Evolutionary conservation across 495 filamentous ascomycete genomes (phyloP), one percentile per base, ranked within the genome.

Genomic region (Hapsidospora chrysogenum): DNA sequence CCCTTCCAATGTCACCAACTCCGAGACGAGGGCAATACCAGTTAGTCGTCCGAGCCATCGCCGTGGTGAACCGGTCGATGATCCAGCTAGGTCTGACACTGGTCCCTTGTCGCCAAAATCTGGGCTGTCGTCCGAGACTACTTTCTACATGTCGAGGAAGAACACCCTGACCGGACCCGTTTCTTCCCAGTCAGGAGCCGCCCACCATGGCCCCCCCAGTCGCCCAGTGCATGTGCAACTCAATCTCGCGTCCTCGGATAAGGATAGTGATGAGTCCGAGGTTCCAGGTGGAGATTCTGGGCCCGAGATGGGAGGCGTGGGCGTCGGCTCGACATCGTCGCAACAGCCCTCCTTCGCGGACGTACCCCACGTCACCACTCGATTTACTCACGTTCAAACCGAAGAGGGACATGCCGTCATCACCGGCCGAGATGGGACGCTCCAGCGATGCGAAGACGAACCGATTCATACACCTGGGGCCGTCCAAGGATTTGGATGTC

Each of bases 391-490:
- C 52, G 61, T 81, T 16, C 50, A 79, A 29, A 86, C 80, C 0
- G 72, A 83, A 5, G 78, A 70, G 31, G 85, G 85, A 0, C 86
- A 96, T 58, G 79, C 76, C 4, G 71, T 96, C 14, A 76, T 93
- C 32, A 87, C 83, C 4, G 85, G 85, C 9, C 63, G 80, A 35
- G 69, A 78, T 36, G 73, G 77, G 2, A 68, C 56, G 2, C 58
- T 87, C 27, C 80, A 86, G 44, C 55, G 70, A 27, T 92, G 84
- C 51, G 87, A 96, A 53, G 87, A 96, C 52, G 87, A 94, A 44
- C 85, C 87, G 1, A 94, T 94, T 27, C 84, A 85, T 43, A 80
- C 84, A 10, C 87, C 87, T 1, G 86, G 86, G 10, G 84, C 86
- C n/a, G 61, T 94, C 1, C 87, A 95, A 44, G 61, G 68, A 6